These are phyloP conservation scores for Ceriops decandra DNA, from an alignment of 345 rosid genomes.

Conservation along the genomic window DNA sequence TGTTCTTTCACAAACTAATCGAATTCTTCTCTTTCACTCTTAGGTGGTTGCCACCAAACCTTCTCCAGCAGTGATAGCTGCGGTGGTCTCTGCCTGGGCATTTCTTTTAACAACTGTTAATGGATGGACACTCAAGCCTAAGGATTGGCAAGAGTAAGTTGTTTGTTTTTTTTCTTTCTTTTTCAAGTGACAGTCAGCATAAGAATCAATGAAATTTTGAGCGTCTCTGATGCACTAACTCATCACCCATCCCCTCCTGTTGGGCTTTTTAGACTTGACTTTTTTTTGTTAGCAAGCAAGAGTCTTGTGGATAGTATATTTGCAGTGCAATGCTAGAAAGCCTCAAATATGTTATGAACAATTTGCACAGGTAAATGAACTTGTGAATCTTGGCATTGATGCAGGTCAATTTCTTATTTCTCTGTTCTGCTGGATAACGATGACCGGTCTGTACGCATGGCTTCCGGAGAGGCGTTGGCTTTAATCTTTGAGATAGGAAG, in stretches of 20 bases:
- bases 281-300: not conserved
- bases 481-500: slow-evolving; percentile 48
- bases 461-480: slow-evolving; percentile 93
- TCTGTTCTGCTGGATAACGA: slow-evolving; percentile 74
- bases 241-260: no score
- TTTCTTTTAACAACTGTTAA: slow-evolving; percentile 75
- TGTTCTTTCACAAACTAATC: not conserved
- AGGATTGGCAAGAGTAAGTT: slow-evolving; percentile 80
- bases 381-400: slow-evolving; percentile 15
- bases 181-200: no score
- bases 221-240: no score
- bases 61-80: slow-evolving; percentile 52
- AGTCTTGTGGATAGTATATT: not conserved
- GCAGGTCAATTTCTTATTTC: slow-evolving; percentile 70
- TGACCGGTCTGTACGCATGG: slow-evolving; percentile 83
- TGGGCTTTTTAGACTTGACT: no score
- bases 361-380: not conserved
- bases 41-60: slow-evolving; percentile 70
- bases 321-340: not conserved
- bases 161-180: no score
- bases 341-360: not conserved
- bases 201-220: no score
- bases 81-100: slow-evolving; percentile 89
- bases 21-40: not conserved
- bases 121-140: slow-evolving; percentile 50